Percentiles rank a stretch among this genome's conserved stretches.
These are phyloP conservation scores for Funneliformis mosseae DNA, from an alignment of 192 early-diverging fungal genomes.

Conservation along the genomic window DNA sequence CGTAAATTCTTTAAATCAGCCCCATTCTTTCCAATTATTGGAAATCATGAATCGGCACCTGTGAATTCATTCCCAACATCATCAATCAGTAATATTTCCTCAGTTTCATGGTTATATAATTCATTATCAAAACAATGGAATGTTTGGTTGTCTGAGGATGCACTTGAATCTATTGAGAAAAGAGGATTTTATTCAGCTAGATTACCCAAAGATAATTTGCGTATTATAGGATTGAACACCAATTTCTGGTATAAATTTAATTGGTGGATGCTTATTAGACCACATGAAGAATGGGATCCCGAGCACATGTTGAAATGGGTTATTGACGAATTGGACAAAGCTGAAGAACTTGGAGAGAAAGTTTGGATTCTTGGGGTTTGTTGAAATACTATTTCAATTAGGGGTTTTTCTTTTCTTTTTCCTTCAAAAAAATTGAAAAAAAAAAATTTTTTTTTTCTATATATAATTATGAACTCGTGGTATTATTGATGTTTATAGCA, in stretches of 20 bases:
- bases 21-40: conserved; percentile 25
- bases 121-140: conserved; percentile 51
- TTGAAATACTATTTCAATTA: neutral
- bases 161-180: conserved; percentile 43
- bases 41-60: conserved; percentile 31
- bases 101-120: conserved; percentile 49
- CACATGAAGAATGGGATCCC: conserved; percentile 47
- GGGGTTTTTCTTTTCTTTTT: neutral
- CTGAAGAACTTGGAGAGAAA: conserved; percentile 55
- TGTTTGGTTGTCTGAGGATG: conserved; percentile 51
- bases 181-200: conserved; percentile 53
- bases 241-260: conserved; percentile 63
- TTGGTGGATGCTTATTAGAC: conserved; percentile 53
- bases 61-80: conserved; percentile 32
- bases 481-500: neutral
- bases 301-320: conserved; percentile 57
- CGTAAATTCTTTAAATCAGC: neutral
- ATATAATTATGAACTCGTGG: neutral
- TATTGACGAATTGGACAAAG: conserved; percentile 48
- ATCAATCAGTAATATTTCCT: neutral
- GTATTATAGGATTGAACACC: conserved; percentile 57
- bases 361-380: conserved; percentile 58
- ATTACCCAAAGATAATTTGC: conserved; percentile 45
- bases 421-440: neutral
- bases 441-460: conserved; percentile 4